Conservation (phyloP, 2,329 filamentous ascomycete species). For the Magnaporthiopsis incrustans region DNA sequence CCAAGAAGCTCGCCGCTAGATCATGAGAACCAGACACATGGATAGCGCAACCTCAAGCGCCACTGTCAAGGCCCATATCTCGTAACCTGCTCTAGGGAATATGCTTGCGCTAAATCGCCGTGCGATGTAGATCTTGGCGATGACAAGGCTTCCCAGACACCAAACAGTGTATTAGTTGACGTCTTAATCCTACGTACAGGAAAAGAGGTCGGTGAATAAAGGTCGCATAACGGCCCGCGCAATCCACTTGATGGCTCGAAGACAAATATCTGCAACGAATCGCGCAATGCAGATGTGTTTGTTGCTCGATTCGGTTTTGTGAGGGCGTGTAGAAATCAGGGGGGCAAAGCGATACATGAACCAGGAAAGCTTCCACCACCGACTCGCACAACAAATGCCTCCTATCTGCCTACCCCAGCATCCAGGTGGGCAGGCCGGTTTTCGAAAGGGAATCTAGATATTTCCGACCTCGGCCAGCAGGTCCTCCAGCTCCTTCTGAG, state of each 20-base stretch:
- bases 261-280: not conserved
- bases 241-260: not conserved
- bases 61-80: not conserved
- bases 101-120: not conserved
- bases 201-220: not conserved
- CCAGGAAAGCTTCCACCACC: not conserved
- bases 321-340: not conserved
- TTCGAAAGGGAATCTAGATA: constrained; percentile 48
- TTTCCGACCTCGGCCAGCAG: constrained; percentile 89
- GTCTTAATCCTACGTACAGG: not conserved
- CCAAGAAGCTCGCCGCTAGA: constrained; percentile 38
- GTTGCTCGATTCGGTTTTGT: not conserved
- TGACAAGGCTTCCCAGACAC: not conserved
- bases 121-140: not conserved
- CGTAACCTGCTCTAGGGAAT: not conserved
- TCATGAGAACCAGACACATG: constrained; percentile 10
- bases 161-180: not conserved
- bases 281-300: not conserved
- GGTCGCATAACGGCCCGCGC: not conserved
- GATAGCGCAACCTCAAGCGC: not conserved
- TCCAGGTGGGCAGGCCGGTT: not conserved
- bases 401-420: not conserved
- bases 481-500: constrained; percentile 86
- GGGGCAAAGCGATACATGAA: not conserved
- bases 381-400: not conserved